These are phyloP conservation scores for Irpex rosettiformis DNA, from an alignment of 1,284 basidiomycete species.

Conservation along the genomic window DNA sequence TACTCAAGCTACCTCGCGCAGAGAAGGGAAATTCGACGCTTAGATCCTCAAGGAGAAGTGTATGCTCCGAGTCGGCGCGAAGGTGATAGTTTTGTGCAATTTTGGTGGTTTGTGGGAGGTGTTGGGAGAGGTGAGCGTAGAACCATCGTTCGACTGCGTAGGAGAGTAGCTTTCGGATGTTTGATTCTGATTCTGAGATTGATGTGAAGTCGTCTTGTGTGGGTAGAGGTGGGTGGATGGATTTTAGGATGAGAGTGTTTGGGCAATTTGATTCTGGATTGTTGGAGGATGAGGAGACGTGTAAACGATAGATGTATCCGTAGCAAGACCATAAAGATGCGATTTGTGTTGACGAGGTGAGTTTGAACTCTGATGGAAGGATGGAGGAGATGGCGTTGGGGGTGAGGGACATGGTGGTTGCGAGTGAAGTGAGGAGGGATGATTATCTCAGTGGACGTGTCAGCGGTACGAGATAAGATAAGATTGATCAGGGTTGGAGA, in stretches of 20 bases:
- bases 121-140: constrained; percentile 13
- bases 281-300: constrained; percentile 1
- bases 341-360: constrained; percentile 10
- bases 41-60: constrained; percentile 19
- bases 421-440: not conserved
- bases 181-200: constrained; percentile 12
- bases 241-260: constrained; percentile 16
- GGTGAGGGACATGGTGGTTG: not conserved
- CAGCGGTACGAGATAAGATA: not conserved
- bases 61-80: constrained; percentile 12
- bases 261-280: not conserved
- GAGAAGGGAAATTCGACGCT: constrained; percentile 12
- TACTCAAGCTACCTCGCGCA: constrained; percentile 15
- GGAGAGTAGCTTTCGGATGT: constrained; percentile 19
- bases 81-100: constrained; percentile 8
- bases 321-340: constrained; percentile 21
- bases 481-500: not conserved
- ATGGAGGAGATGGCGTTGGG: not conserved
- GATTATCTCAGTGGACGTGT: not conserved
- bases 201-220: not conserved
- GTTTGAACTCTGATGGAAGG: constrained; percentile 12
- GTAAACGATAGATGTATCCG: constrained; percentile 17
- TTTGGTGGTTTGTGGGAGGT: not conserved
- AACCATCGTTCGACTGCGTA: constrained; percentile 20
- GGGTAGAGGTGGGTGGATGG: constrained; percentile 17